These are phyloP conservation scores for Trichoderma virens DNA, from an alignment of 495 filamentous ascomycete genomes.

Conservation along the genomic window DNA sequence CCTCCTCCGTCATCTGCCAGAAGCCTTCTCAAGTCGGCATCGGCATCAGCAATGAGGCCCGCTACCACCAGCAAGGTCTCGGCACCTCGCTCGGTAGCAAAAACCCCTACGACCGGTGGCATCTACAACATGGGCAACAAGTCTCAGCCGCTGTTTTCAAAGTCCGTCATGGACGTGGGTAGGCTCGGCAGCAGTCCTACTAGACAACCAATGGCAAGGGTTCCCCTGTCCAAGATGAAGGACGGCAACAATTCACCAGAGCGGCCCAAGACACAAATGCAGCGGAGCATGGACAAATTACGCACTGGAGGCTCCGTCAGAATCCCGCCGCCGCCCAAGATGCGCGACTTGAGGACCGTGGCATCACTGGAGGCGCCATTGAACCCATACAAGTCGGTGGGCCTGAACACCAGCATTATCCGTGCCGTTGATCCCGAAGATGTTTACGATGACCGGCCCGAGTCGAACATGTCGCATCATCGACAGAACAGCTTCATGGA, in stretches of 20 bases:
- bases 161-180: conserved; percentile 16
- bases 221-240: conserved; percentile 70
- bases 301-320: conserved; percentile 41
- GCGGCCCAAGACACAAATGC: conserved; percentile 35
- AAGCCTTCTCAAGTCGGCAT: conserved; percentile 28
- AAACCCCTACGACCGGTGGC: conserved; percentile 50
- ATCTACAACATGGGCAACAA: not conserved
- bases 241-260: conserved; percentile 80
- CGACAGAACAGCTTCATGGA: conserved; percentile 16
- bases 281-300: conserved; percentile 13
- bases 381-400: conserved; percentile 54
- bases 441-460: conserved; percentile 61
- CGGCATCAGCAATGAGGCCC: conserved; percentile 13
- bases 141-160: not conserved
- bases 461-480: conserved; percentile 19
- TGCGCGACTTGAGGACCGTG: conserved; percentile 69
- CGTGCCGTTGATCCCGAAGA: conserved; percentile 77
- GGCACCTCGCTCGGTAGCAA: conserved; percentile 47
- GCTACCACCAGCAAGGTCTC: conserved; percentile 20
- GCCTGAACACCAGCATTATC: conserved; percentile 61
- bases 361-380: conserved; percentile 58
- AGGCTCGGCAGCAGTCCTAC: conserved; percentile 55
- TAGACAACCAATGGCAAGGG: conserved; percentile 66
- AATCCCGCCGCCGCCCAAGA: conserved; percentile 80
- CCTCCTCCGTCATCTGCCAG: conserved; percentile 43